These are phyloP conservation scores for Mycotypha africana DNA, from an alignment of 371 early-diverging fungal species.

Conservation along the genomic window DNA sequence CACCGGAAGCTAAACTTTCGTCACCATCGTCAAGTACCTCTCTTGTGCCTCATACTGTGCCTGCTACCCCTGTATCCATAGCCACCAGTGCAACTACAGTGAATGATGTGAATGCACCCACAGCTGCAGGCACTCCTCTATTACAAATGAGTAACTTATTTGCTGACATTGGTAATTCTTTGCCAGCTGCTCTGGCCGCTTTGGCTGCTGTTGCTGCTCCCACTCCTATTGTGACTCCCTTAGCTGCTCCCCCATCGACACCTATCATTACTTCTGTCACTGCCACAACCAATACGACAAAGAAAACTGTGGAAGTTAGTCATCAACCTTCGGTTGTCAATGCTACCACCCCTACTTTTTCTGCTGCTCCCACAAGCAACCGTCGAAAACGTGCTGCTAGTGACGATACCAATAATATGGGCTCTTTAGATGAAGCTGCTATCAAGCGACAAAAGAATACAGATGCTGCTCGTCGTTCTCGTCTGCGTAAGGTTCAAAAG, in stretches of 20 bases:
- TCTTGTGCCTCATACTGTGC: no score
- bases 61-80: not conserved
- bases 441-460: constrained; percentile 74
- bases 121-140: no score
- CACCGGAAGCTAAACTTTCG: no score
- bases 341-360: constrained; percentile 20
- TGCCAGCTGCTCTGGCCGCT: constrained; percentile 26
- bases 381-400: constrained; percentile 13
- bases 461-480: constrained; percentile 89
- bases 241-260: no score
- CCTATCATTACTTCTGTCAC: not conserved
- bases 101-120: not conserved
- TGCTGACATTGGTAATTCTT: constrained; percentile 20
- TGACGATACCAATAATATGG: constrained; percentile 5
- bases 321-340: constrained; percentile 18
- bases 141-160: constrained; percentile 14
- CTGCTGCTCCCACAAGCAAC: constrained; percentile 15
- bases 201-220: constrained; percentile 18
- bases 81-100: not conserved
- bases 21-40: no score
- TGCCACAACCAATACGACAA: not conserved
- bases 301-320: not conserved
- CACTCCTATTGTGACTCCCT: no score
- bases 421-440: constrained; percentile 36
- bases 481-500: constrained; percentile 76